Conservation (phyloP, 1,139 yeast species). For the Geotrichum fermentans region DNA sequence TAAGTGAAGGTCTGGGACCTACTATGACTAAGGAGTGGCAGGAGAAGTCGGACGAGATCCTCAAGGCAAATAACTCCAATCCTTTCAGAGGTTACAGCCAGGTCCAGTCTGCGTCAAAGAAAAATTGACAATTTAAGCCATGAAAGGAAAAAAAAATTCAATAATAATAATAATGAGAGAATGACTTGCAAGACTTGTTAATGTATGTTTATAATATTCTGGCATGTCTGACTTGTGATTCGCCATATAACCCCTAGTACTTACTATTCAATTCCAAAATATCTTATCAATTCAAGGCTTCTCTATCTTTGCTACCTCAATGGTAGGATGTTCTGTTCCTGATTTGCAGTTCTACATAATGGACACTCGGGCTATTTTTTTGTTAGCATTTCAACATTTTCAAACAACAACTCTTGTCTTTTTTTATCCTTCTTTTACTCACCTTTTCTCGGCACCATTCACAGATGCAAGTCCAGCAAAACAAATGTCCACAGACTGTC, state of each 20-base stretch:
- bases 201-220: no score
- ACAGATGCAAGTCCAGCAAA: slow-evolving; percentile 86
- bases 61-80: slow-evolving; percentile 92
- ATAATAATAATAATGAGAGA: no score
- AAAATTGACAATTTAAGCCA: slow-evolving; percentile 7
- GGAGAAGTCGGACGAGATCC: slow-evolving; percentile 88
- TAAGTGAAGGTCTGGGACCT: slow-evolving; percentile 60
- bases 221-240: no score
- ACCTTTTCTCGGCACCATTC: slow-evolving; percentile 78
- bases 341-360: slow-evolving; percentile 70
- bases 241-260: no score
- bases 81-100: slow-evolving; percentile 96
- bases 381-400: neutral
- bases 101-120: slow-evolving; percentile 60
- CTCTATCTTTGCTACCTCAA: slow-evolving; percentile 42
- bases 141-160: no score
- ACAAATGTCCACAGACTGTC: slow-evolving; percentile 86
- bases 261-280: no score
- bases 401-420: neutral
- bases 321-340: slow-evolving; percentile 71
- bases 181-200: no score
- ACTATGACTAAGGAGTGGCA: slow-evolving; percentile 96
- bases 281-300: no score
- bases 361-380: slow-evolving; percentile 69
- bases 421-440: neutral